Evolutionary conservation across 1,139 yeast genomes (phyloP).

Genomic region (Sugiyamaella novakii): DNA sequence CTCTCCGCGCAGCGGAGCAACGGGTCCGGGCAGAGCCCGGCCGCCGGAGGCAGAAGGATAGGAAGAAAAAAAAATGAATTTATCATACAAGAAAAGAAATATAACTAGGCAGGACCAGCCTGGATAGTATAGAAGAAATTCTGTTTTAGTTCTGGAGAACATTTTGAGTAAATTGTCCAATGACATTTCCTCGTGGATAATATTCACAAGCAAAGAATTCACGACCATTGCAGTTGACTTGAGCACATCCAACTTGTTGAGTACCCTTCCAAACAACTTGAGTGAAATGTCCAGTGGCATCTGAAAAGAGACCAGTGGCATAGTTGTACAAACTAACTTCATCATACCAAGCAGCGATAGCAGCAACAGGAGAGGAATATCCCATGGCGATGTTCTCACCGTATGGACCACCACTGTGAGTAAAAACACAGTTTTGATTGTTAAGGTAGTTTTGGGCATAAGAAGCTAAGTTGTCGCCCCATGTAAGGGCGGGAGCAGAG

Average conservation of each 20-base stretch:
- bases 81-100: constrained; percentile 10
- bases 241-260: constrained; percentile 75
- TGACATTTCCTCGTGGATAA: constrained; percentile 44
- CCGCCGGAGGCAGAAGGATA: constrained; percentile 11
- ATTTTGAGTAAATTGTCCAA: constrained; percentile 52
- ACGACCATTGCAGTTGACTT: constrained; percentile 39
- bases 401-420: constrained; percentile 75
- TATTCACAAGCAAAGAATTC: constrained; percentile 46
- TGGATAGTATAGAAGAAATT: neutral
- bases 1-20: constrained; percentile 7
- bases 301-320: constrained; percentile 46
- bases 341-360: constrained; percentile 81
- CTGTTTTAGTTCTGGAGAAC: constrained; percentile 41
- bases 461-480: constrained; percentile 64
- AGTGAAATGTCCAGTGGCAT: constrained; percentile 72
- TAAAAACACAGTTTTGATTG: constrained; percentile 67
- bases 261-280: constrained; percentile 81
- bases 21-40: constrained; percentile 15
- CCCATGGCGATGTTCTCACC: constrained; percentile 93
- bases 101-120: constrained; percentile 11
- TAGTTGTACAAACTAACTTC: constrained; percentile 61
- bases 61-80: neutral
- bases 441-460: constrained; percentile 68
- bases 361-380: constrained; percentile 54
- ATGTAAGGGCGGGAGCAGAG: constrained; percentile 58